Percentiles rank a stretch among this genome's conserved stretches.
Evolutionary conservation across 257 asterid species (phyloP).

Genomic region (Petunia axillaris): DNA sequence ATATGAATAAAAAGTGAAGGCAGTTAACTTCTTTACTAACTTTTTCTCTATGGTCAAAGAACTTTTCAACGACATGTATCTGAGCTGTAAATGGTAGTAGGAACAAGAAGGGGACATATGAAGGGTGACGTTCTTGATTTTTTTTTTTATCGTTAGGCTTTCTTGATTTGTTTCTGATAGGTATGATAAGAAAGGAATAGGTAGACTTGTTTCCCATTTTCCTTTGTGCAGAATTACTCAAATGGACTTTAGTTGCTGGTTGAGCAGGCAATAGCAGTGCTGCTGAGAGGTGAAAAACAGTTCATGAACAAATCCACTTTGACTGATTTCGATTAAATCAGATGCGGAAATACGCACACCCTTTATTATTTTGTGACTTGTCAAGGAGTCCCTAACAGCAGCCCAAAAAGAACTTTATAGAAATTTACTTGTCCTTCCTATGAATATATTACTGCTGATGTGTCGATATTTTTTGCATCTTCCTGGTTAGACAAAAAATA

Average conservation of each 20-base stretch:
- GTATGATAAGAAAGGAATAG: neutral
- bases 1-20: neutral
- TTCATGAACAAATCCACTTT: too few relatives aligned
- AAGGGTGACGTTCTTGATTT: neutral
- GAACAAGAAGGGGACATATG: neutral
- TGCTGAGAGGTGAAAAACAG: too few relatives aligned
- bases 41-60: neutral
- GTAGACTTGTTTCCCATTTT: neutral
- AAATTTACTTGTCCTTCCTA: neutral
- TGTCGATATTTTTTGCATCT: too few relatives aligned
- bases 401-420: neutral
- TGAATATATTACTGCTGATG: too few relatives aligned
- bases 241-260: neutral
- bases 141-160: neutral
- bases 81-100: neutral
- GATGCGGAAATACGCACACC: neutral
- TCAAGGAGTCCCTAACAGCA: neutral
- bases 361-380: neutral
- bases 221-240: neutral
- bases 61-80: neutral
- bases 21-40: neutral
- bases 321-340: too few relatives aligned
- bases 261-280: neutral
- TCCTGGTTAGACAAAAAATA: too few relatives aligned
- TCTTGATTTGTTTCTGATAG: neutral